These are phyloP conservation scores for Phytopythium kandeliae DNA, from an alignment of 352 stramenopile species.

Conservation along the genomic window DNA sequence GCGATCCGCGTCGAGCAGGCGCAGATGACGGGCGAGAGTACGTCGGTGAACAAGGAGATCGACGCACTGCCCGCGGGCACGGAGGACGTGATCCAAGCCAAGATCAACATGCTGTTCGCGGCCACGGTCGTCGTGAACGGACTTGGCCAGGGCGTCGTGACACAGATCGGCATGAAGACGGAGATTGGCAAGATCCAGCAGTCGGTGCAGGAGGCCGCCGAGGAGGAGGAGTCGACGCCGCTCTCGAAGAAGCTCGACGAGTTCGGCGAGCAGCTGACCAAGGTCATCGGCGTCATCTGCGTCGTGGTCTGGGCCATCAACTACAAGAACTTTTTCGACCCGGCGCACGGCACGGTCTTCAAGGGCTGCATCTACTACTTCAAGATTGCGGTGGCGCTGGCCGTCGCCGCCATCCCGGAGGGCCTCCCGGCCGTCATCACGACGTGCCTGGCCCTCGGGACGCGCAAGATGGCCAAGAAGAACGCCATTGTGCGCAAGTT, in stretches of 20 bases:
- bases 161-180: slow-evolving; percentile 95
- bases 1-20: slow-evolving; percentile 94
- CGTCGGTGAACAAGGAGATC: slow-evolving; percentile 90
- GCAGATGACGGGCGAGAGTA: slow-evolving; percentile 96
- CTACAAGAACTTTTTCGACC: slow-evolving; percentile 96
- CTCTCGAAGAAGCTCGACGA: slow-evolving; percentile 98
- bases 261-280: slow-evolving; percentile 95
- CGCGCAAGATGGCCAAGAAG: slow-evolving; percentile 95
- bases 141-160: slow-evolving; percentile 91
- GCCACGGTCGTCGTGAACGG: slow-evolving; percentile 97
- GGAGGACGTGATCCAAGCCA: slow-evolving; percentile 87
- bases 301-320: slow-evolving; percentile 96
- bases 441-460: slow-evolving; percentile 93
- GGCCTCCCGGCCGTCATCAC: slow-evolving; percentile 98
- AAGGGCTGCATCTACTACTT: slow-evolving; percentile 99
- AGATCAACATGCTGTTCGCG: slow-evolving; percentile 97
- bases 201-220: slow-evolving; percentile 89
- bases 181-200: slow-evolving; percentile 98
- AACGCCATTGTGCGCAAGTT: slow-evolving; percentile 99
- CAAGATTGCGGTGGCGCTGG: slow-evolving; percentile 98
- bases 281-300: slow-evolving; percentile 97
- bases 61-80: slow-evolving; percentile 58
- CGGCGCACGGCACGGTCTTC: slow-evolving; percentile 81
- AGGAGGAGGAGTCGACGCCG: slow-evolving; percentile 94
- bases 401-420: slow-evolving; percentile 98